Conservation (phyloP, 2,329 filamentous ascomycete species). For the Ambrosiella cleistominuta region DNA sequence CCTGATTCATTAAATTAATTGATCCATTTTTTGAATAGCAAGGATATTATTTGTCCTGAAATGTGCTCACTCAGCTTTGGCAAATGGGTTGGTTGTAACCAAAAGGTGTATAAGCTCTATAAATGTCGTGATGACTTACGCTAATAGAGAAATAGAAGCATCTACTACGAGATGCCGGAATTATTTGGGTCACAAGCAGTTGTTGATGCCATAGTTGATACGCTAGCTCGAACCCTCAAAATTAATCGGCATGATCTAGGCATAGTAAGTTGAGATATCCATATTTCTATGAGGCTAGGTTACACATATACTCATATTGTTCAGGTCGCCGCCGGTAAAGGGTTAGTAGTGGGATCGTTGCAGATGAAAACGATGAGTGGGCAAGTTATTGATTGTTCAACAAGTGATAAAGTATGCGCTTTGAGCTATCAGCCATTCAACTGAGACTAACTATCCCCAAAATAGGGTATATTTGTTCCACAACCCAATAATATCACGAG, state of each 20-base stretch:
- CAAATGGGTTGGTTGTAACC: conserved; percentile 36
- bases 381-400: conserved; percentile 20
- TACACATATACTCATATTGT: background rate
- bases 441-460: background rate
- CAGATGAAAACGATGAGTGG: conserved; percentile 28
- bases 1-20: background rate
- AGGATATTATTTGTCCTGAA: conserved; percentile 41
- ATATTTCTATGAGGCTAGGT: too few relatives aligned
- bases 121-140: background rate
- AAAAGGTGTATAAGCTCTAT: conserved; percentile 35
- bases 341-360: conserved; percentile 45
- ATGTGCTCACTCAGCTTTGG: conserved; percentile 39
- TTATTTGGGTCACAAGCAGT: conserved; percentile 51
- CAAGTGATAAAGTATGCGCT: conserved; percentile 18
- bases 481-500: conserved; percentile 28
- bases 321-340: conserved; percentile 57
- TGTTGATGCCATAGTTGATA: conserved; percentile 58
- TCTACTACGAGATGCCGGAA: conserved; percentile 61
- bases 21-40: conserved; percentile 23
- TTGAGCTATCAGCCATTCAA: too few relatives aligned
- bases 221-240: conserved; percentile 52
- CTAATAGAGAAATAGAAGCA: conserved; percentile 37
- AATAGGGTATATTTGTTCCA: conserved; percentile 45
- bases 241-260: conserved; percentile 48
- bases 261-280: conserved; percentile 33